Conservation (phyloP, 441 rosid species). For the Capsella rubella region DNA sequence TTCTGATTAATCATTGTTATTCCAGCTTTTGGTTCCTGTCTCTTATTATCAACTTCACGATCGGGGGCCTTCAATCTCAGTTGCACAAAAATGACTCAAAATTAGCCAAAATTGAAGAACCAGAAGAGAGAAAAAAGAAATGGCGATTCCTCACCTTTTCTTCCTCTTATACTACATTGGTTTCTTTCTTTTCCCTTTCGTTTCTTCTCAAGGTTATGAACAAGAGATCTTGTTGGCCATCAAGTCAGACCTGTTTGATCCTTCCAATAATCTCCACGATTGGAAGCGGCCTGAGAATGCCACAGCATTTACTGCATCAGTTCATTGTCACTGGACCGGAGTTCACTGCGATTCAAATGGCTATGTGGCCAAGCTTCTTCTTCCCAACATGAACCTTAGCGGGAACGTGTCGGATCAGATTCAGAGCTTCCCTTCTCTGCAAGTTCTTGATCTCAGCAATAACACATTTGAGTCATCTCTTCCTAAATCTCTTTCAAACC, state of each 20-base stretch:
- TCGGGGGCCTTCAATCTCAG: conserved; percentile 32
- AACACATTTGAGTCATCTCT: conserved; percentile 63
- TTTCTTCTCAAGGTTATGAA: conserved; percentile 53
- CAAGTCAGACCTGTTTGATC: conserved; percentile 71
- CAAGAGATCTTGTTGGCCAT: conserved; percentile 58
- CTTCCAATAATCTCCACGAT: conserved; percentile 58
- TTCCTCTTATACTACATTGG: conserved; percentile 59
- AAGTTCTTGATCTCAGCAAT: conserved; percentile 59
- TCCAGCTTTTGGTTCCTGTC: conserved; percentile 43
- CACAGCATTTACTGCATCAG: conserved; percentile 11
- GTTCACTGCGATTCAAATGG: conserved; percentile 72
- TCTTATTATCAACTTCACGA: conserved; percentile 17
- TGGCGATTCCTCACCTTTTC: conserved; percentile 33
- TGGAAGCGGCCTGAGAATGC: conserved; percentile 54
- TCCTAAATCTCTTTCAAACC: conserved; percentile 65
- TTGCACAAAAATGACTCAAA: conserved; percentile 40
- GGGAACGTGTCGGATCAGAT: conserved; percentile 71
- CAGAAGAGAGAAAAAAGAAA: conserved; percentile 22
- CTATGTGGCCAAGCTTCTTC: conserved; percentile 68
- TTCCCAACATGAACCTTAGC: conserved; percentile 78
- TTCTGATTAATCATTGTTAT: conserved; percentile 42
- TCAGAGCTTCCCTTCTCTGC: conserved; percentile 54
- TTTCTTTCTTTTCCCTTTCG: conserved; percentile 54
- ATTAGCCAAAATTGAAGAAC: conserved; percentile 29
- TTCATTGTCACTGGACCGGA: conserved; percentile 85